phyloP scores from a whole-genome alignment of 805 yeast species.

The Metschnikowia dekortorum region DNA sequence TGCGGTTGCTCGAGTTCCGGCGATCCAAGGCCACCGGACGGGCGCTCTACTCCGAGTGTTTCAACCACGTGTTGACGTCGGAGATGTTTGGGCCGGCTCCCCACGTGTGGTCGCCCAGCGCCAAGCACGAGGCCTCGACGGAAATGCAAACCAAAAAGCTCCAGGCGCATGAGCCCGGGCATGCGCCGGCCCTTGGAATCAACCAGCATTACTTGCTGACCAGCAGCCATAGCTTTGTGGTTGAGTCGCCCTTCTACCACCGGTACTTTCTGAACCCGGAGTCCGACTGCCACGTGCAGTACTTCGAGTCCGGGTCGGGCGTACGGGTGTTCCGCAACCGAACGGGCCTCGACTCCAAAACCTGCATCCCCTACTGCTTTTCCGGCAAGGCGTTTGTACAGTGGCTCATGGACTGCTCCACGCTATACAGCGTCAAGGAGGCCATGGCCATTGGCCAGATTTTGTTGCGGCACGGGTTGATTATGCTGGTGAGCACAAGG shows the following conservation, averaged over 20 bases:
- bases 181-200: neutral
- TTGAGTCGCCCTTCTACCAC: slow-evolving; percentile 57
- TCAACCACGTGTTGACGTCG: slow-evolving; percentile 61
- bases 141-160: neutral
- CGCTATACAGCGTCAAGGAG: slow-evolving; percentile 49
- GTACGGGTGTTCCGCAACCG: slow-evolving; percentile 52
- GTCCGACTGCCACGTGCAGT: slow-evolving; percentile 76
- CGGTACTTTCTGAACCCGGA: slow-evolving; percentile 84
- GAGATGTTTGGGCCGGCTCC: slow-evolving; percentile 62
- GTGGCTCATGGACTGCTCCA: slow-evolving; percentile 90
- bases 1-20: slow-evolving; percentile 66
- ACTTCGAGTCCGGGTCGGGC: slow-evolving; percentile 65
- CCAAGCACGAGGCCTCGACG: slow-evolving; percentile 28
- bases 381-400: slow-evolving; percentile 78
- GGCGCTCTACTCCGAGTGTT: slow-evolving; percentile 56
- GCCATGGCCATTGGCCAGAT: slow-evolving; percentile 51
- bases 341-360: slow-evolving; percentile 23
- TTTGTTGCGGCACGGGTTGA: slow-evolving; percentile 44
- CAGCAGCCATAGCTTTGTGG: slow-evolving; percentile 25
- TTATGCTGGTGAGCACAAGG: slow-evolving; percentile 41
- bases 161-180: neutral
- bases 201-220: neutral
- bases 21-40: slow-evolving; percentile 52
- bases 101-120: slow-evolving; percentile 63
- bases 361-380: slow-evolving; percentile 41